A percentile compares a stretch with the other conserved stretches of the same genome.
Evolutionary conservation across 805 yeast genomes (phyloP).

Genomic region (Debaryomyces prosopidis): DNA sequence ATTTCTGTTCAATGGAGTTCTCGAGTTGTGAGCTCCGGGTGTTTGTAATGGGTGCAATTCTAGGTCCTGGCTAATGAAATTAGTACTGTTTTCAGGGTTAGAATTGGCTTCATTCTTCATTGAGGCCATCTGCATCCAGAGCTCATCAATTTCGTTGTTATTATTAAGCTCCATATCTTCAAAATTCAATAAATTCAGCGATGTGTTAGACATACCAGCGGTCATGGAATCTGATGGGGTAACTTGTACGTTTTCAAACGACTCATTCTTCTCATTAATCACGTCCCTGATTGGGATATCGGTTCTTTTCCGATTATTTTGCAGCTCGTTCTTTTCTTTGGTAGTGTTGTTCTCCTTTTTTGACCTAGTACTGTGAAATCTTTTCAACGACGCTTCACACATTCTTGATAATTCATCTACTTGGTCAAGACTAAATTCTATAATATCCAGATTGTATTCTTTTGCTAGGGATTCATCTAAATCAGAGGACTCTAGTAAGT

Average conservation of each 20-base stretch:
- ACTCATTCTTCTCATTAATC: background rate
- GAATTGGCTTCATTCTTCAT: constrained; percentile 13
- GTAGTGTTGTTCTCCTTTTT: too few species aligned
- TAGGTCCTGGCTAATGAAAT: background rate
- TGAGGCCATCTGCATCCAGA: constrained; percentile 35
- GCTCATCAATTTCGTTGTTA: constrained; percentile 33
- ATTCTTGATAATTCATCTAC: background rate
- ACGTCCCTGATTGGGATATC: background rate
- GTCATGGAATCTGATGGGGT: background rate
- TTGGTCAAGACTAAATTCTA: too few species aligned
- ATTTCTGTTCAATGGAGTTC: background rate
- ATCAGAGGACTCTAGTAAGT: constrained; percentile 26
- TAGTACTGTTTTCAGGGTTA: background rate
- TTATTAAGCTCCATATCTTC: constrained; percentile 19
- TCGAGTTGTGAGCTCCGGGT: background rate
- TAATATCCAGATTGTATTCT: too few species aligned
- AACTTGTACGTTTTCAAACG: background rate
- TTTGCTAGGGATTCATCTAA: constrained; percentile 17
- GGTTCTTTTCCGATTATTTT: too few species aligned
- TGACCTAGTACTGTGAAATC: too few species aligned
- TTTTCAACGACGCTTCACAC: background rate
- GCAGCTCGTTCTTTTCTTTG: too few species aligned
- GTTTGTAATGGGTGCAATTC: background rate
- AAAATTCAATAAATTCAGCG: background rate
- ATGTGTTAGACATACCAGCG: background rate